phyloP scores from a whole-genome alignment of 2,329 filamentous ascomycete genomes.

The Volutella citrinella region DNA sequence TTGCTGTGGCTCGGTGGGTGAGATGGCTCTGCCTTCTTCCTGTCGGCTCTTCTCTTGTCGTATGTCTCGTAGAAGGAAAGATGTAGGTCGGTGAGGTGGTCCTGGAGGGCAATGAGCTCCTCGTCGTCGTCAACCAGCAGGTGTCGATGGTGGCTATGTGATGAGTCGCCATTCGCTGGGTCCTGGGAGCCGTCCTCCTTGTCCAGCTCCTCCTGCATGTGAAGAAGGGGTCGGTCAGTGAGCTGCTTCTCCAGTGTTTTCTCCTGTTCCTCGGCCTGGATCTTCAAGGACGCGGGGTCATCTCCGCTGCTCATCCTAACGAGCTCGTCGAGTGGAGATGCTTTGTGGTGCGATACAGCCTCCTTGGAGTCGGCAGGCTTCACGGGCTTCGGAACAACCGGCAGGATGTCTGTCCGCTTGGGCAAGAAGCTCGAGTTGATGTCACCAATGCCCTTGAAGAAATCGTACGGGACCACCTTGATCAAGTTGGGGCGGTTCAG shows the following conservation, averaged over 20 bases:
- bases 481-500: slow-evolving; percentile 89
- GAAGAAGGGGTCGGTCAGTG: slow-evolving; percentile 81
- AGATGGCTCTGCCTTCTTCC: slow-evolving; percentile 33
- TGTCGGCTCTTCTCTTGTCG: slow-evolving; percentile 49
- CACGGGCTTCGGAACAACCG: slow-evolving; percentile 24
- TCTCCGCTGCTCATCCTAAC: slow-evolving; percentile 73
- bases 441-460: slow-evolving; percentile 96
- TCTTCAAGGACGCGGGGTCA: slow-evolving; percentile 64
- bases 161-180: slow-evolving; percentile 20
- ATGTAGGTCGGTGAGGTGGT: slow-evolving; percentile 74
- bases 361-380: slow-evolving; percentile 12
- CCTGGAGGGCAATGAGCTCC: slow-evolving; percentile 74
- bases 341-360: slow-evolving; percentile 21
- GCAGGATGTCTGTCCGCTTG: slow-evolving; percentile 61
- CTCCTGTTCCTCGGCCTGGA: slow-evolving; percentile 82
- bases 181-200: slow-evolving; percentile 58
- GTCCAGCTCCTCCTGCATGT: slow-evolving; percentile 88
- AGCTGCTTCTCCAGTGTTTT: slow-evolving; percentile 85
- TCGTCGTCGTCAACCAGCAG: slow-evolving; percentile 84
- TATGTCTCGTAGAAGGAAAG: slow-evolving; percentile 80
- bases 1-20: slow-evolving; percentile 33
- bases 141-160: slow-evolving; percentile 51
- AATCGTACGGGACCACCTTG: slow-evolving; percentile 93
- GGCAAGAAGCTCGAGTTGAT: slow-evolving; percentile 98
- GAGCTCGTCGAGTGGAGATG: slow-evolving; percentile 65